Evolutionary conservation across 78 protist genomes (phyloP).

Genomic region (Dictyostelium brefeldianum): DNA sequence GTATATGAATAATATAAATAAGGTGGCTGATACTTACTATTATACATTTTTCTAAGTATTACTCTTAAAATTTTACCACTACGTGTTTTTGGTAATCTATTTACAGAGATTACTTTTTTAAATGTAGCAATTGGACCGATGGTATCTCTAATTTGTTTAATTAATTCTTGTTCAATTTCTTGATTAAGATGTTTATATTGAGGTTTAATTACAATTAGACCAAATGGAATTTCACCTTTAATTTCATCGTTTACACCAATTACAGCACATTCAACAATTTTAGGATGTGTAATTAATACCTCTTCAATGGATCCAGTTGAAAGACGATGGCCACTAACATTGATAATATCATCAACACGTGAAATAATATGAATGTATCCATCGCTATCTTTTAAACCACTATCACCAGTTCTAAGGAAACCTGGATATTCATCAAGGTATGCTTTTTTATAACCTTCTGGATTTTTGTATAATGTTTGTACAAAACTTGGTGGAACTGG

Average conservation of each 20-base stretch:
- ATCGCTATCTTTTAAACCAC: constrained; percentile 74
- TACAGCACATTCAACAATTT: constrained; percentile 89
- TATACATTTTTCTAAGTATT: constrained; percentile 79
- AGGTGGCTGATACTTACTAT: constrained; percentile 74
- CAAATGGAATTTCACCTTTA: constrained; percentile 92
- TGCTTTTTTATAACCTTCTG: constrained; percentile 45
- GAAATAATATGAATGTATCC: constrained; percentile 84
- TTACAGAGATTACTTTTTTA: constrained; percentile 70
- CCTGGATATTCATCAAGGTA: constrained; percentile 78
- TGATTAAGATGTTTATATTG: constrained; percentile 4
- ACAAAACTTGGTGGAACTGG: constrained; percentile 91
- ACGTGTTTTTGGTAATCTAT: constrained; percentile 89
- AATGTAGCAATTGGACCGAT: constrained; percentile 82
- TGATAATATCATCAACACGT: constrained; percentile 95
- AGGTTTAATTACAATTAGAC: constrained; percentile 82
- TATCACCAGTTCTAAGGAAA: constrained; percentile 87
- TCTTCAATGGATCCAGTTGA: constrained; percentile 90
- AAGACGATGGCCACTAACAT: constrained; percentile 93
- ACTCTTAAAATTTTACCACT: constrained; percentile 89
- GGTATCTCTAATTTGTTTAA: constrained; percentile 34
- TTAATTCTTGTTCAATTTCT: constrained; percentile 36
- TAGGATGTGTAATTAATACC: constrained; percentile 24
- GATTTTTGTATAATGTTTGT: constrained; percentile 56
- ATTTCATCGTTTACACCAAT: constrained; percentile 87
- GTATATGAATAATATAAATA: not conserved